Evolutionary conservation across 2,329 filamentous ascomycete species (phyloP).

Genomic region (Colletotrichum sp.): DNA sequence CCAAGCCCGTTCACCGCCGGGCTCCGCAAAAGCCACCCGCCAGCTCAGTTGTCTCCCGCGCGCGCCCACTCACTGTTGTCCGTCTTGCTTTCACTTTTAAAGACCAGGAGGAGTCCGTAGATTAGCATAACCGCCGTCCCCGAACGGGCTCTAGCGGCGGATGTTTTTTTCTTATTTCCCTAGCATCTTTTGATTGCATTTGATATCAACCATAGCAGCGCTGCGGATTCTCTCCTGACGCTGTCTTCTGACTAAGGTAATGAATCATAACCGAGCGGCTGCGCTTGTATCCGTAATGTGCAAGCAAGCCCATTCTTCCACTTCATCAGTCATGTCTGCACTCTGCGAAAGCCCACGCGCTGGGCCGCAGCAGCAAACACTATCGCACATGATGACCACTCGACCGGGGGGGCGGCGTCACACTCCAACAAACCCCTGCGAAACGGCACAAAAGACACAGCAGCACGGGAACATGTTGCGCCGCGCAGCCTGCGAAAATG

Average conservation of each 20-base stretch:
- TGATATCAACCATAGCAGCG: no score
- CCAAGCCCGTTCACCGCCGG: background rate
- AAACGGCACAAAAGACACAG: background rate
- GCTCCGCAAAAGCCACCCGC: background rate
- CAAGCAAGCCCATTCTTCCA: background rate
- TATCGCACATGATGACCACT: background rate
- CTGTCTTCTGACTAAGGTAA: background rate
- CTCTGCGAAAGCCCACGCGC: background rate
- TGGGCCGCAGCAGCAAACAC: background rate
- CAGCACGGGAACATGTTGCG: background rate
- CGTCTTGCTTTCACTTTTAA: background rate
- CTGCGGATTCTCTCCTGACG: background rate
- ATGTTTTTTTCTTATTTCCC: background rate
- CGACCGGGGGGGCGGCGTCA: background rate
- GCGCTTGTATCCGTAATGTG: background rate
- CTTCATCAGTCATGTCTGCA: background rate
- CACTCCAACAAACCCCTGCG: background rate
- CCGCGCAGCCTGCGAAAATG: background rate
- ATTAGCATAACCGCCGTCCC: background rate
- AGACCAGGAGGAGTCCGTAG: background rate
- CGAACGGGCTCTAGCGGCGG: background rate
- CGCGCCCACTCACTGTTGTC: background rate
- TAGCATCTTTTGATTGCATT: background rate
- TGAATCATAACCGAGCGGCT: background rate
- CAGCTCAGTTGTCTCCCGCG: background rate